Percentiles rank a stretch among this genome's conserved stretches.
These are phyloP conservation scores for Trypanosoma cruzi DNA, from an alignment of 208 protist species.

Conservation along the genomic window DNA sequence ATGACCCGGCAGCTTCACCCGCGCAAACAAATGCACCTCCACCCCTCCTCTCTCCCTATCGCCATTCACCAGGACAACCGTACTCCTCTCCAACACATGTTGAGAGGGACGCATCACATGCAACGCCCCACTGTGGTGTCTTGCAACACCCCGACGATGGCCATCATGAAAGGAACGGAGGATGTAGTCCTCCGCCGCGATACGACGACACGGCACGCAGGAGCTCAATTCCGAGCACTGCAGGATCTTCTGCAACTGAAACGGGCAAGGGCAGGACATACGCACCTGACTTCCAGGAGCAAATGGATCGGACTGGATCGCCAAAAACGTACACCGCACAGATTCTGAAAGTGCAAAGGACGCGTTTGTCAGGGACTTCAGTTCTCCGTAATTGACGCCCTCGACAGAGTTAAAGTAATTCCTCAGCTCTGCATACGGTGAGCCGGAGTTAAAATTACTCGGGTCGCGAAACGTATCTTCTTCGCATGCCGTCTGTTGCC, in stretches of 20 bases:
- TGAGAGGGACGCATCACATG: slow-evolving; percentile 77
- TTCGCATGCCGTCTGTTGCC: background rate
- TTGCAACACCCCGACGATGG: slow-evolving; percentile 1
- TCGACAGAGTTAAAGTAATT: slow-evolving; percentile 44
- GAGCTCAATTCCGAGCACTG: slow-evolving; percentile 2
- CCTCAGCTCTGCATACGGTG: slow-evolving; percentile 19
- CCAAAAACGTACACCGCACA: slow-evolving; percentile 27
- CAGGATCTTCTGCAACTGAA: slow-evolving; percentile 31
- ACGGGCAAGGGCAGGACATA: slow-evolving; percentile 41
- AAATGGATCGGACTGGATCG: slow-evolving; percentile 79
- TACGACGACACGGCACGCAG: slow-evolving; percentile 27
- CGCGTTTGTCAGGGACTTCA: slow-evolving; percentile 52
- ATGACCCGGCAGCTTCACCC: slow-evolving; percentile 90
- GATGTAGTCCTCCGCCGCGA: slow-evolving; percentile 69
- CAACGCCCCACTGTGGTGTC: slow-evolving; percentile 42
- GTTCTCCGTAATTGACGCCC: slow-evolving; percentile 51
- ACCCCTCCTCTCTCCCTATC: background rate
- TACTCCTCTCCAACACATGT: slow-evolving; percentile 88
- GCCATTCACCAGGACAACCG: slow-evolving; percentile 47
- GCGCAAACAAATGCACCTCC: slow-evolving; percentile 66
- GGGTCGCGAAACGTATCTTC: background rate
- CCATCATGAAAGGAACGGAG: slow-evolving; percentile 46
- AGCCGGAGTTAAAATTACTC: background rate
- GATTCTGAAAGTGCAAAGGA: slow-evolving; percentile 36
- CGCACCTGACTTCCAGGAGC: slow-evolving; percentile 71